Conservation (phyloP, 371 early-diverging fungal species). For the Cladochytrium tenue region DNA sequence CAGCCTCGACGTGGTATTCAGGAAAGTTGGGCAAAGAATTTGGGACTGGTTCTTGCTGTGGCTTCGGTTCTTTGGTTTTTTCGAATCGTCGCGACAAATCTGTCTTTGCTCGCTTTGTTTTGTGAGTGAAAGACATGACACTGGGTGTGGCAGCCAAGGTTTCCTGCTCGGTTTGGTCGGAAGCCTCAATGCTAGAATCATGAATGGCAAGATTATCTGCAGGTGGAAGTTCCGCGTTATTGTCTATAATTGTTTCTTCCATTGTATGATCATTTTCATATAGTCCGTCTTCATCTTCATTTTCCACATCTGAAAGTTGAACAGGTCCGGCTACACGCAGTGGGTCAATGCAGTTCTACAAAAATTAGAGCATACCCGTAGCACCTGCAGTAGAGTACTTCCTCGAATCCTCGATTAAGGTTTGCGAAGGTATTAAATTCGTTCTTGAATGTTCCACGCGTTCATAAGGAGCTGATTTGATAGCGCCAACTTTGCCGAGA, state of each 20-base stretch:
- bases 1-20: background rate
- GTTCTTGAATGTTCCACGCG: too few species aligned
- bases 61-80: background rate
- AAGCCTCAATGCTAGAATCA: background rate
- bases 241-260: background rate
- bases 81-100: background rate
- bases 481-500: too few species aligned
- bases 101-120: background rate
- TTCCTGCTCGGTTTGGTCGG: background rate
- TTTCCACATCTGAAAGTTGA: too few species aligned
- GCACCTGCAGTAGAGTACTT: too few species aligned
- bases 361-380: too few species aligned
- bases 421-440: too few species aligned
- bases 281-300: too few species aligned
- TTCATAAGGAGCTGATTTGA: too few species aligned
- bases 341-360: too few species aligned
- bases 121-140: background rate
- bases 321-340: too few species aligned
- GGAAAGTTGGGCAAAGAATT: background rate
- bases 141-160: background rate
- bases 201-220: background rate
- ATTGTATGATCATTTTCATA: too few species aligned
- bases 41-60: constrained; percentile 6
- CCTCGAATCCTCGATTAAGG: too few species aligned
- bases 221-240: background rate